phyloP scores from a whole-genome alignment of 257 asterid genomes.

The Scutellaria barbata region DNA sequence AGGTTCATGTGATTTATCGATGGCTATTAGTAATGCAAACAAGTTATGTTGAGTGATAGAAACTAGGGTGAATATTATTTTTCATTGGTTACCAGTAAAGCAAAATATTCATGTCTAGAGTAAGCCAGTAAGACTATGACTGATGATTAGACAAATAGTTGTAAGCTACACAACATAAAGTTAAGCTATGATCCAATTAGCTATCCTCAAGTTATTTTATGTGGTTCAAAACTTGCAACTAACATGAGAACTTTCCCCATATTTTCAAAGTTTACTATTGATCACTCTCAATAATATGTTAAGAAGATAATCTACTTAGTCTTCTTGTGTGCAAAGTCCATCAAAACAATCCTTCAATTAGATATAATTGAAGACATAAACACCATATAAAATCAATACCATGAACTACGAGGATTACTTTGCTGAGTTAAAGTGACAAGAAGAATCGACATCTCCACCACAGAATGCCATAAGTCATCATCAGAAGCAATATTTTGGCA shows the following conservation, averaged over 20 bases:
- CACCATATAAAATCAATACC: slow-evolving; percentile 51
- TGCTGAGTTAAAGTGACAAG: slow-evolving; percentile 67
- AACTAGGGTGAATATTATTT: no score
- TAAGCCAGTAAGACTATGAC: no score
- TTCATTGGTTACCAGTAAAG: no score
- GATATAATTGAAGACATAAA: slow-evolving; percentile 21
- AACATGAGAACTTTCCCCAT: not conserved
- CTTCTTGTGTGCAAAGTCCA: slow-evolving; percentile 12
- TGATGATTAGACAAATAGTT: not conserved
- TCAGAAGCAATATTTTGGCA: slow-evolving; percentile 83
- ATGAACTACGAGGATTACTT: slow-evolving; percentile 84
- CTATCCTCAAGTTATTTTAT: not conserved
- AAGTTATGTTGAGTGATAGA: no score
- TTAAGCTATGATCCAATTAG: not conserved
- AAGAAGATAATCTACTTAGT: slow-evolving; percentile 12
- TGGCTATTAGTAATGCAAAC: no score
- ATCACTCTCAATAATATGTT: slow-evolving; percentile 7
- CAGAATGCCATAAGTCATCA: slow-evolving; percentile 79
- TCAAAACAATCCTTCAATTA: slow-evolving; percentile 14
- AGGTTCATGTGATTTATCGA: no score
- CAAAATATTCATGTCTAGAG: no score
- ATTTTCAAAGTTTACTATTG: slow-evolving; percentile 4
- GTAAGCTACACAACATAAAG: not conserved
- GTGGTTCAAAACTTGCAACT: slow-evolving; percentile 18
- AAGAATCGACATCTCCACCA: slow-evolving; percentile 89